Base-by-base conservation (phyloP, 768 basidiomycete genomes). In the Termitomyces eurrhizus region DNA sequence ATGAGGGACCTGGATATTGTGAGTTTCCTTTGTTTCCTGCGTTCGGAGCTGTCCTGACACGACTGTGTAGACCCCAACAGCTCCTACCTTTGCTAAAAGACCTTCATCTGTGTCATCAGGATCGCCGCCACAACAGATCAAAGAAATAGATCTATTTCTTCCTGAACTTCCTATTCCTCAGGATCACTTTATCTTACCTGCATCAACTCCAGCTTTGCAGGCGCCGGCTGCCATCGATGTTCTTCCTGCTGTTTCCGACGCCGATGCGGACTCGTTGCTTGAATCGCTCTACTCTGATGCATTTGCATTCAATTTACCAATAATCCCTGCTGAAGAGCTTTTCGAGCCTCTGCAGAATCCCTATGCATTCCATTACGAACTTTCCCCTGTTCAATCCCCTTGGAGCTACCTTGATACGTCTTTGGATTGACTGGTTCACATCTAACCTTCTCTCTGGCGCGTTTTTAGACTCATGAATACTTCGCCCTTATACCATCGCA, bases 1-100 rank as follows among this genome's bases (percentile, higher is more conserved):
- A 60, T 69, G n/a, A 70, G 61, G 24, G 71, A 71, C 56, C 56
- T 68, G 26, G 68, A 70, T 44, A 69, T 70, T 50, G 77, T 78
- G 58, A 63, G 68, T 59, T n/a, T 41, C 7, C 7, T 16, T 45
- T 52, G n/a, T 41, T 24, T 49, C 56, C 24, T 18, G 29, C 2
- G 4, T 55, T 37, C 8, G 52, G 11, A 26, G 36, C 24, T 24
- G 52, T 46, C 52, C 59, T 36, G 36, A 61, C 26, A 41, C 44
- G 18, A 18, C 26, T 29, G 58, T 57, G 21, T 61, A 78, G 75
- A 65, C 68, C 12, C 69, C 72, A 2, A 68, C 67, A 49, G 60
- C 61, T 36, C 50, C 66, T 29, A 68, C 58, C 49, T 68, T 75
- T 39, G 3, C 32, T 54, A 32, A 12, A 54, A 54, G 12, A 12